Conservation (phyloP, 768 basidiomycete species). For the Boletus sp. region DNA sequence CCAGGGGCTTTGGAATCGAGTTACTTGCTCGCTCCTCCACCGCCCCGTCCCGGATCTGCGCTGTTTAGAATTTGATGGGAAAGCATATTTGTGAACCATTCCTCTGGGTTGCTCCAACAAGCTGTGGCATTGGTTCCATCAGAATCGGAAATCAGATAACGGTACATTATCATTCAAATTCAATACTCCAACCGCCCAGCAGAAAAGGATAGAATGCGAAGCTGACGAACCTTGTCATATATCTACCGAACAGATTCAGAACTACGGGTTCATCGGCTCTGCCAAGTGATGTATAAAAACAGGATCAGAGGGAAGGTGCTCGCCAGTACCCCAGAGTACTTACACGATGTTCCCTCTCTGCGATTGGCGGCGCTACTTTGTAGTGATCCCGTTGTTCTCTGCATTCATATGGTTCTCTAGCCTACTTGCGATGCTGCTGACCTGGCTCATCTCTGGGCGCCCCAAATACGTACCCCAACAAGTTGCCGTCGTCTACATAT, state of each 20-base stretch:
- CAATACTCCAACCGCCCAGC: not conserved
- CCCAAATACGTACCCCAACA: slow-evolving; percentile 50
- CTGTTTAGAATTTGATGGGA: not conserved
- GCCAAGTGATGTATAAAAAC: too few species aligned
- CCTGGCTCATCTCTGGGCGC: slow-evolving; percentile 68
- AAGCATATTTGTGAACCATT: not conserved
- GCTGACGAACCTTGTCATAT: too few species aligned
- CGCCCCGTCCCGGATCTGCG: not conserved
- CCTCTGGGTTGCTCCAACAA: not conserved
- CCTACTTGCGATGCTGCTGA: slow-evolving; percentile 66
- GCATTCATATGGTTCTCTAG: slow-evolving; percentile 71
- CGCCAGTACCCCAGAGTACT: not conserved
- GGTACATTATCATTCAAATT: too few species aligned
- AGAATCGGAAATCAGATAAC: not conserved
- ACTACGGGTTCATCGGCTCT: too few species aligned
- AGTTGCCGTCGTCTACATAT: slow-evolving; percentile 65
- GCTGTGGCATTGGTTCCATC: not conserved
- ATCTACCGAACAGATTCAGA: too few species aligned
- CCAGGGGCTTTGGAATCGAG: not conserved
- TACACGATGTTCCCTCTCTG: slow-evolving; percentile 15
- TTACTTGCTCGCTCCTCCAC: too few species aligned
- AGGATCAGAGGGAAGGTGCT: not conserved
- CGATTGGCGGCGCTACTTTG: slow-evolving; percentile 52
- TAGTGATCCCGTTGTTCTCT: slow-evolving; percentile 62
- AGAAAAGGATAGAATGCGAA: not conserved